A percentile compares a stretch with the other conserved stretches of the same genome.
Conservation (phyloP, 2,329 filamentous ascomycete species). For the Fusarium ambrosium region DNA sequence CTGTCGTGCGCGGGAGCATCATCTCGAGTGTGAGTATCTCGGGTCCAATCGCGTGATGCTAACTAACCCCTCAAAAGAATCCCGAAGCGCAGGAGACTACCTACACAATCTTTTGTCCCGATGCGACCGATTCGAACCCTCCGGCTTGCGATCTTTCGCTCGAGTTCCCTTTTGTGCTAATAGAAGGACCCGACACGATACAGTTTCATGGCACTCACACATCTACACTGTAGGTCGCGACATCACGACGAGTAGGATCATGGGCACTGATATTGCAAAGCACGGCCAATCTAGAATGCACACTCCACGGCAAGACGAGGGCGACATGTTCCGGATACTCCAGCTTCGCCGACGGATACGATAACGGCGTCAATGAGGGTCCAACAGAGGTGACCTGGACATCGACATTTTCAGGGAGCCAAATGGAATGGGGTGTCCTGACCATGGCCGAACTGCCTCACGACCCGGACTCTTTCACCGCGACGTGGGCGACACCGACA, state of each 20-base stretch:
- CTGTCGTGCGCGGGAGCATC: slow-evolving; percentile 60
- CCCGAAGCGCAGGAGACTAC: slow-evolving; percentile 54
- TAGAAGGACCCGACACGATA: slow-evolving; percentile 61
- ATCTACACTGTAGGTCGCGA: slow-evolving; percentile 56
- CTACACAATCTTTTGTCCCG: slow-evolving; percentile 64
- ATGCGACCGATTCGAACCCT: slow-evolving; percentile 55
- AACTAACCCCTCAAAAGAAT: slow-evolving; percentile 37
- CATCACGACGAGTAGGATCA: too few species aligned
- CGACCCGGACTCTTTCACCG: slow-evolving; percentile 45
- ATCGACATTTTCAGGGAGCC: slow-evolving; percentile 57
- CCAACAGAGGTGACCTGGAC: slow-evolving; percentile 61
- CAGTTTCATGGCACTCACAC: slow-evolving; percentile 59
- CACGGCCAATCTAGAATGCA: slow-evolving; percentile 60
- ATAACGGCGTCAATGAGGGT: slow-evolving; percentile 55
- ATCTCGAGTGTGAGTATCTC: slow-evolving; percentile 55
- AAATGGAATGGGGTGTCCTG: slow-evolving; percentile 60
- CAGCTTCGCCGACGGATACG: slow-evolving; percentile 57
- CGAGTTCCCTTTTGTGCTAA: slow-evolving; percentile 62
- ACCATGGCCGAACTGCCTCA: slow-evolving; percentile 57
- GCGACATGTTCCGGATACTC: slow-evolving; percentile 65
- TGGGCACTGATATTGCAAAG: slow-evolving; percentile 45
- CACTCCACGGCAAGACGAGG: slow-evolving; percentile 57
- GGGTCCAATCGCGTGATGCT: not conserved
- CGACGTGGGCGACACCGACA: slow-evolving; percentile 35
- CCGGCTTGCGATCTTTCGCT: slow-evolving; percentile 59